phyloP scores from a whole-genome alignment of 2,329 filamentous ascomycete genomes.

The Stachybotrys echinatus region DNA sequence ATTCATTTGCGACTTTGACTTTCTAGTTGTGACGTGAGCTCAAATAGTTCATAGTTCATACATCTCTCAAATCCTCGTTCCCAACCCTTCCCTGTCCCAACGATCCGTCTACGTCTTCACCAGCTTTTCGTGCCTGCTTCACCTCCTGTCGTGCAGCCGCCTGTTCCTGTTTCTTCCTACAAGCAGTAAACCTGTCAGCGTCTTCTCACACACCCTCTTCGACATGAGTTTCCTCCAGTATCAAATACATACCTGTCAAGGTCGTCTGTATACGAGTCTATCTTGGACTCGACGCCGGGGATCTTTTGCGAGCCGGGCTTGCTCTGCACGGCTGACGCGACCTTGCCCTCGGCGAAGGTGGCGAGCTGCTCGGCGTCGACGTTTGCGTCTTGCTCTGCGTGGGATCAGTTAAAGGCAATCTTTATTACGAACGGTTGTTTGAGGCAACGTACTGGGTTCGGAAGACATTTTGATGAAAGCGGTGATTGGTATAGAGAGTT shows the following conservation, averaged over 20 bases:
- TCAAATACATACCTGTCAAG: slow-evolving; percentile 12
- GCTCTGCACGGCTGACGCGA: slow-evolving; percentile 12
- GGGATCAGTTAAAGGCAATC: no score
- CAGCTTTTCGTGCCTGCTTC: slow-evolving; percentile 11
- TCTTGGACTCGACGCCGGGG: slow-evolving; percentile 10
- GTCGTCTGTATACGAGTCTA: slow-evolving; percentile 13
- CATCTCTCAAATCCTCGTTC: background rate
- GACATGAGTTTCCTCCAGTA: background rate
- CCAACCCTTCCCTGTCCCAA: slow-evolving; percentile 1
- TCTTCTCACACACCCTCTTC: no score
- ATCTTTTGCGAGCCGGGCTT: slow-evolving; percentile 10
- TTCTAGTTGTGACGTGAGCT: no score
- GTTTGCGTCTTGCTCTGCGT: slow-evolving; percentile 10
- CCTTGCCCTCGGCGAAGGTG: slow-evolving; percentile 14
- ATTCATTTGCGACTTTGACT: no score
- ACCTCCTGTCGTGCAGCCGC: slow-evolving; percentile 11
- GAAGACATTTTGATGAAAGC: no score
- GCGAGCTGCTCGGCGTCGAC: slow-evolving; percentile 14
- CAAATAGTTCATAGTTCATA: no score
- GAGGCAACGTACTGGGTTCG: no score
- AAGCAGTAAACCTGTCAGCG: background rate
- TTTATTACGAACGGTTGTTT: no score
- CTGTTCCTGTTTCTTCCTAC: slow-evolving; percentile 15
- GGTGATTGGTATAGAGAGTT: no score
- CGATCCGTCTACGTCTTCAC: slow-evolving; percentile 12